Evolutionary conservation across 441 rosid genomes (phyloP).

Genomic region (Adansonia gregorii): DNA sequence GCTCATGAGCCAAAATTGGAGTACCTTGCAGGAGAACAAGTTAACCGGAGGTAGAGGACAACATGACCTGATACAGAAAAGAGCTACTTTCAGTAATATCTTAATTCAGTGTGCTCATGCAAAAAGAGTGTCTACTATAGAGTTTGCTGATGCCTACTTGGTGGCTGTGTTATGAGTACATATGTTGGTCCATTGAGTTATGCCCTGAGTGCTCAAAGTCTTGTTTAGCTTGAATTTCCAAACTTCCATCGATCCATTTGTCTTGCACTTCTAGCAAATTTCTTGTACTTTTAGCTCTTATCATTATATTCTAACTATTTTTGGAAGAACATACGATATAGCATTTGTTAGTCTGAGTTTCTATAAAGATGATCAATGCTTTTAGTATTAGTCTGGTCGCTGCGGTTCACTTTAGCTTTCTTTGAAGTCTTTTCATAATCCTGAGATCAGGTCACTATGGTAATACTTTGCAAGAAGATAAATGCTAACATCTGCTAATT

Average conservation of each 20-base stretch:
- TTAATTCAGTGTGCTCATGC: not conserved
- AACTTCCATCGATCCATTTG: not conserved
- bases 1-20: constrained; percentile 5
- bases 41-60: constrained; percentile 8
- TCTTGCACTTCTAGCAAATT: not conserved
- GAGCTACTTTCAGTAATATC: not conserved
- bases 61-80: not conserved
- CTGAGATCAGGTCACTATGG: not conserved
- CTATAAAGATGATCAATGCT: not conserved
- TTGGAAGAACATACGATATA: not conserved
- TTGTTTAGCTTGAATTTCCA: not conserved
- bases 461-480: constrained; percentile 17
- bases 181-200: not conserved
- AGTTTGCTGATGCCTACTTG: not conserved
- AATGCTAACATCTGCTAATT: not conserved
- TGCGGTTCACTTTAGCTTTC: not conserved
- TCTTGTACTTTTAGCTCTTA: not conserved
- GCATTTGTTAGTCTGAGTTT: not conserved
- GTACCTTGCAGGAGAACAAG: not conserved
- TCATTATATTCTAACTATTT: not conserved
- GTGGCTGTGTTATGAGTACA: not conserved
- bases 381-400: not conserved
- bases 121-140: not conserved
- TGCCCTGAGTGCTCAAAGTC: not conserved
- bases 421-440: not conserved